Percentiles rank a stretch among this genome's conserved stretches.
These are phyloP conservation scores for Dionaea muscipula DNA, from an alignment of 179 eudicot species.

Conservation along the genomic window DNA sequence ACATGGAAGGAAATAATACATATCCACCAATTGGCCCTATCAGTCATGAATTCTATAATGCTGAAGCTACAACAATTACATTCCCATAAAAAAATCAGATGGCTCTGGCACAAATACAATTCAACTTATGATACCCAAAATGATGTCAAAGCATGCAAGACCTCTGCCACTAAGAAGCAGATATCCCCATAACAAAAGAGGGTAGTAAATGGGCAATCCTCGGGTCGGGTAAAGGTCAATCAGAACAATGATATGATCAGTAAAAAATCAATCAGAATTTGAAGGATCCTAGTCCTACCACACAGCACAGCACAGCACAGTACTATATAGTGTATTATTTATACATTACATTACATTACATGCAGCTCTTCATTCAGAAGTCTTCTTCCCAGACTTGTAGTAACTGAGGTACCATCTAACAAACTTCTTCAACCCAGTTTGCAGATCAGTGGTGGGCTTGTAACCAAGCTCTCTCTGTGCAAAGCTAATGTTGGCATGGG, in stretches of 20 bases:
- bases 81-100: constrained; percentile 20
- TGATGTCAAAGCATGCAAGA: constrained; percentile 28
- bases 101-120: constrained; percentile 41
- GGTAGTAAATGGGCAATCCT: constrained; percentile 12
- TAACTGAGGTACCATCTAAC: constrained; percentile 25
- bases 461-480: constrained; percentile 23
- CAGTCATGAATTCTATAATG: constrained; percentile 49
- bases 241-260: constrained; percentile 50
- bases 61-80: constrained; percentile 52
- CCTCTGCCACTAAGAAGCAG: constrained; percentile 25
- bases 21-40: constrained; percentile 33
- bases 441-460: constrained; percentile 23
- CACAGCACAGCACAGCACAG: background rate
- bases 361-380: background rate
- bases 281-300: constrained; percentile 21
- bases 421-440: constrained; percentile 29
- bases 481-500: constrained; percentile 23
- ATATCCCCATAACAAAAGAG: constrained; percentile 30
- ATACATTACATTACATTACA: background rate
- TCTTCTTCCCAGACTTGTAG: constrained; percentile 18
- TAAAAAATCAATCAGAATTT: constrained; percentile 39
- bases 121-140: constrained; percentile 33
- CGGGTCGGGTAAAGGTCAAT: constrained; percentile 21
- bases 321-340: background rate
- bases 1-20: constrained; percentile 30